Conservation (phyloP, 1,139 yeast species). For the Lodderomyces metapsilosis region DNA sequence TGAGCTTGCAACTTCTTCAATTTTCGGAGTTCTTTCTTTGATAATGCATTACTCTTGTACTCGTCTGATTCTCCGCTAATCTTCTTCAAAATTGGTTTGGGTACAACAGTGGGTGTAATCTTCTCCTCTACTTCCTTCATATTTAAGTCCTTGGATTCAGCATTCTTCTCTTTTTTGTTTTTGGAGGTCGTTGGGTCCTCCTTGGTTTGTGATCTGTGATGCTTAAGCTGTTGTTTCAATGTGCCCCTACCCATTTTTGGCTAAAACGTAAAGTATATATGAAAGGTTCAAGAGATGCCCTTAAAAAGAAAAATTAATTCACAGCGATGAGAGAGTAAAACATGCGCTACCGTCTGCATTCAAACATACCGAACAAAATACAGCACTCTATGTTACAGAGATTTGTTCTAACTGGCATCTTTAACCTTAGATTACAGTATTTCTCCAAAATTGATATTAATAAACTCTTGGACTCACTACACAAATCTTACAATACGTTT, state of each 20-base stretch:
- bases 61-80: constrained; percentile 24
- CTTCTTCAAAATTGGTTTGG: constrained; percentile 10
- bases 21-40: constrained; percentile 65
- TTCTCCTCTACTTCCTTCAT: constrained; percentile 8
- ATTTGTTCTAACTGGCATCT: too few species aligned
- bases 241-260: constrained; percentile 29
- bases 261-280: not conserved
- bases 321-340: not conserved
- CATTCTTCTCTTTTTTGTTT: constrained; percentile 20
- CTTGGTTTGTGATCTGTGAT: constrained; percentile 25
- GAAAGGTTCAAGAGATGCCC: not conserved
- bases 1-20: constrained; percentile 48
- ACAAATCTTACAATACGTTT: too few species aligned
- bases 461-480: too few species aligned
- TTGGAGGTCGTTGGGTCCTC: constrained; percentile 12
- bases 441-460: too few species aligned
- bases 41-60: constrained; percentile 46
- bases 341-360: not conserved
- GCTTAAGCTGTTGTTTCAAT: constrained; percentile 36
- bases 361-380: not conserved
- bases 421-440: too few species aligned
- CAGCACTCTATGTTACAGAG: too few species aligned
- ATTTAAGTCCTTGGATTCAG: constrained; percentile 12
- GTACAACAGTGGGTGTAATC: constrained; percentile 1
- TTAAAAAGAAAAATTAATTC: not conserved